Base-by-base conservation (phyloP, 164 flowering plant genomes). In the Brasenia schreberi region DNA sequence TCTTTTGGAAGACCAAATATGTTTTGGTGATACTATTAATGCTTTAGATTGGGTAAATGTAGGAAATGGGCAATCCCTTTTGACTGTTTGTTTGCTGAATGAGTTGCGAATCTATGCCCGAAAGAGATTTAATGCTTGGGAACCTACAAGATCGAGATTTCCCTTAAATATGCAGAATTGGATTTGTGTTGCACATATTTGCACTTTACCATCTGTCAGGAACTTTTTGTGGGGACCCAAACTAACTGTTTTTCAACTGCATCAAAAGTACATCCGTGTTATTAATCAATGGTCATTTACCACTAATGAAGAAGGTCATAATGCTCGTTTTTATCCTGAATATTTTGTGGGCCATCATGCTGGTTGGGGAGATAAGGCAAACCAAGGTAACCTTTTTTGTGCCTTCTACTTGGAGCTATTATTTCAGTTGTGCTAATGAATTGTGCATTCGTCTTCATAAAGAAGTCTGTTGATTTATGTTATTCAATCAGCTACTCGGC, bases 211-310 rank as follows among this genome's bases (percentile, higher is more conserved):
- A 71, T 64, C 81, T 62, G 77, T 80, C 63, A 63, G 42, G 72
- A 84, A 76, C 72, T 90, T 92, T 68, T 52, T 75, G 62, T 90
- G 96, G 96, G 96, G 92, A 5, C 86, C 96, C n/a, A 75, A 78
- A 66, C 80, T 85, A 19, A 73, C 81, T 42, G 73, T 80, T 63
- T 66, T 87, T 53, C 72, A 87, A 67, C 72, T 92, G 71, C 92
- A 92, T 65, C 77, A 77, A 52, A 71, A 74, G 62, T 88, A 77
- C 69, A 82, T 95, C 72, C 71, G 78, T 80, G 70, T 81, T 61
- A 78, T 78, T 75, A 84, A 86, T 71, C 87, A 75, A 63, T 85
- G 84, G 82, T 76, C 84, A 68, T 71, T 71, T 65, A 12, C 53
- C 53, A 45, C 53, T 45, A 12, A 7, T 45, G 53, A 45, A 7